Evolutionary conservation across 1,284 basidiomycete genomes (phyloP).

Genomic region (Apiotrichum porosum): DNA sequence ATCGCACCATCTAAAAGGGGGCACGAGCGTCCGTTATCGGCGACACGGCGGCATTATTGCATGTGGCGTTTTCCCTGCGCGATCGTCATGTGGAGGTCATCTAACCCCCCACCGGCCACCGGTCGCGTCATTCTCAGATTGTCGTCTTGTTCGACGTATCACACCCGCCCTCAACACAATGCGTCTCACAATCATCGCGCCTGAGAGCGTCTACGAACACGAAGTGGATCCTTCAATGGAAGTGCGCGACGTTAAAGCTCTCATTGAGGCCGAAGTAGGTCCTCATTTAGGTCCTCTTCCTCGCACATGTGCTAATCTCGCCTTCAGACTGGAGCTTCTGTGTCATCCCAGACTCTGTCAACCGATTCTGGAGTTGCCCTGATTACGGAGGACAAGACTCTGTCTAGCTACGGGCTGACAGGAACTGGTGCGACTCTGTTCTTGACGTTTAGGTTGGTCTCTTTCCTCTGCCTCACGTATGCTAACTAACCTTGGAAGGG

Average conservation of each 20-base stretch:
- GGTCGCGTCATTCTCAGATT: neutral
- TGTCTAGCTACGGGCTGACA: conserved; percentile 39
- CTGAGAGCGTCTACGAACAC: conserved; percentile 67
- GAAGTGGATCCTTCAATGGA: conserved; percentile 85
- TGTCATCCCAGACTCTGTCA: conserved; percentile 22
- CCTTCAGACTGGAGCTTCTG: conserved; percentile 31
- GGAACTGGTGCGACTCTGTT: conserved; percentile 36
- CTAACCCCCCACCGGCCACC: too few relatives aligned
- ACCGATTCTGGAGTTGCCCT: conserved; percentile 40
- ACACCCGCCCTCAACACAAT: conserved; percentile 50
- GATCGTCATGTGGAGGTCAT: neutral
- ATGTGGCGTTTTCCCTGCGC: neutral
- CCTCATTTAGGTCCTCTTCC: neutral
- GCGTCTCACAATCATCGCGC: conserved; percentile 72
- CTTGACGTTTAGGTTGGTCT: conserved; percentile 36
- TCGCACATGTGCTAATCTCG: neutral
- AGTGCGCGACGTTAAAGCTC: conserved; percentile 78
- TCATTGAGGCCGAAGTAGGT: conserved; percentile 82
- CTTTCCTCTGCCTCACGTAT: conserved; percentile 3
- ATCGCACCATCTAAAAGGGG: too few relatives aligned
- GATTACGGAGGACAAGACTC: conserved; percentile 21
- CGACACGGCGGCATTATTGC: too few relatives aligned
- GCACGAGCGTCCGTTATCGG: too few relatives aligned
- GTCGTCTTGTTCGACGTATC: neutral
- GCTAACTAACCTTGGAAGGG: neutral